phyloP scores from a whole-genome alignment of 1,139 yeast species.

The Saccharomyces pastorianus region DNA sequence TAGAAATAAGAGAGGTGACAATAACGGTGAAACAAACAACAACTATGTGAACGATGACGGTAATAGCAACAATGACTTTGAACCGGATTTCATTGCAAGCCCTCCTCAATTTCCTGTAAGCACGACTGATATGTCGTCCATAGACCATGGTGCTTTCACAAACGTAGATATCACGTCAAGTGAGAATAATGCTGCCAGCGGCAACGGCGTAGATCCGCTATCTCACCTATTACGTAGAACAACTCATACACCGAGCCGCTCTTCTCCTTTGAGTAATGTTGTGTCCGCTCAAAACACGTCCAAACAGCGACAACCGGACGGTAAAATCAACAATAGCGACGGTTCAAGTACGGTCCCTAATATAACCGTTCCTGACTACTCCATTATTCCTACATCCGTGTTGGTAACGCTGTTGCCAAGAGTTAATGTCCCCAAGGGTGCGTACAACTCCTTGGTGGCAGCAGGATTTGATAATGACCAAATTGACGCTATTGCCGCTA shows the following conservation, averaged over 20 bases:
- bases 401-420: constrained; percentile 40
- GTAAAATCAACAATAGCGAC: background rate
- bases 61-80: background rate
- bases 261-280: constrained; percentile 21
- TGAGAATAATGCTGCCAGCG: constrained; percentile 3
- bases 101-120: background rate
- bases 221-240: background rate
- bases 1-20: constrained; percentile 9
- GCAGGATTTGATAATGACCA: constrained; percentile 63
- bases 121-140: background rate
- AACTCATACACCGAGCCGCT: constrained; percentile 12
- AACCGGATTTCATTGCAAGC: background rate
- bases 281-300: constrained; percentile 1
- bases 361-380: constrained; percentile 28
- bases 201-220: background rate
- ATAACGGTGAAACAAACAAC: constrained; percentile 1
- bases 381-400: constrained; percentile 28
- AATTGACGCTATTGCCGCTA: constrained; percentile 62
- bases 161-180: constrained; percentile 18
- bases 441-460: constrained; percentile 49
- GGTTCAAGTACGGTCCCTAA: constrained; percentile 10
- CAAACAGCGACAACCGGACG: constrained; percentile 3
- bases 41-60: background rate
- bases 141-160: constrained; percentile 26
- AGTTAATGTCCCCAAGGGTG: constrained; percentile 66